Conservation (phyloP, 179 eudicot species). For the Beta macrorhiza region DNA sequence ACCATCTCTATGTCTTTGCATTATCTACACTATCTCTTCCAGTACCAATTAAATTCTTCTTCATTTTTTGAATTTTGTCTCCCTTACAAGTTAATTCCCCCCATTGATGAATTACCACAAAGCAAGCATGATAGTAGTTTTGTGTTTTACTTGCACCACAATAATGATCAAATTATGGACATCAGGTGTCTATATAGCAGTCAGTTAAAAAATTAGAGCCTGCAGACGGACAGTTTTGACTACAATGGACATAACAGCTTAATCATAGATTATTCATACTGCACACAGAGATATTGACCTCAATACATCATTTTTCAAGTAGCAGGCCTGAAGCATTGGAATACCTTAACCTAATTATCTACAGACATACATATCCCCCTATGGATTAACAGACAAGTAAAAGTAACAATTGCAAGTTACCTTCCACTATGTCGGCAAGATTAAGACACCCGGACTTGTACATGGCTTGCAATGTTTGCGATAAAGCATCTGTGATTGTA, state of each 20-base stretch:
- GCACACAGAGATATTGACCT: neutral
- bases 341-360: neutral
- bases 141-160: neutral
- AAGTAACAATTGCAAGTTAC: slow-evolving; percentile 32
- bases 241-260: neutral
- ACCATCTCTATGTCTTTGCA: too few species aligned
- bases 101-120: too few species aligned
- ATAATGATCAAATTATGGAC: neutral
- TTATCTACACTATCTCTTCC: too few species aligned
- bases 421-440: slow-evolving; percentile 85
- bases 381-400: neutral
- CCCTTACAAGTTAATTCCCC: too few species aligned
- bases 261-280: neutral
- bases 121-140: too few species aligned
- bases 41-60: too few species aligned
- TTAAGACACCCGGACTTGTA: slow-evolving; percentile 92
- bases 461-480: slow-evolving; percentile 92
- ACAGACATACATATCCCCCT: neutral
- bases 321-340: neutral
- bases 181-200: neutral
- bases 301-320: neutral
- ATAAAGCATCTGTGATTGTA: slow-evolving; percentile 69
- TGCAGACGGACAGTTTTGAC: neutral
- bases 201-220: neutral
- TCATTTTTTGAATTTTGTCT: too few species aligned